Percentiles rank a stretch among this genome's conserved stretches.
phyloP scores from a whole-genome alignment of 345 rosid species.

The Dipteronia dyeriana region DNA sequence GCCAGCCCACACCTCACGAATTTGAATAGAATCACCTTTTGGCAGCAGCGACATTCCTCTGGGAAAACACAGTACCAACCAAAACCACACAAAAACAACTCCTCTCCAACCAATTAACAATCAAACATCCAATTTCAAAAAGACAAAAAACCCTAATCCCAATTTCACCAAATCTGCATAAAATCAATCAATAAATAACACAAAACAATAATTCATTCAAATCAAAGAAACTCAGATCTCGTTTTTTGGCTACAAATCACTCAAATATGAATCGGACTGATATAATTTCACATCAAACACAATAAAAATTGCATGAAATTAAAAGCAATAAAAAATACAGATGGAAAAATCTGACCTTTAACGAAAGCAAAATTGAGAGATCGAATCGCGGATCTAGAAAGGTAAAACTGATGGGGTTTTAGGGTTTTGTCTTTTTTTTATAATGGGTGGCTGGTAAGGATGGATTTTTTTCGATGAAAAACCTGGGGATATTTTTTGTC shows the following conservation, averaged over 20 bases:
- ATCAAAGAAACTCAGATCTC: background rate
- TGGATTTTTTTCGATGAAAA: background rate
- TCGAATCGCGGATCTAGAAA: background rate
- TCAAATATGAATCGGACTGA: slow-evolving; percentile 11
- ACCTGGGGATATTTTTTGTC: background rate
- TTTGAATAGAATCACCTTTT: slow-evolving; percentile 70
- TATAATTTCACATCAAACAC: background rate
- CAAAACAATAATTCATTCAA: background rate
- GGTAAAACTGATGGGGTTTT: background rate
- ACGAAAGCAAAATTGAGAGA: background rate
- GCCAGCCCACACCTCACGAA: slow-evolving; percentile 83
- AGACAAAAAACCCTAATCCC: background rate
- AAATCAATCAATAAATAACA: slow-evolving; percentile 11
- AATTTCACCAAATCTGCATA: slow-evolving; percentile 26
- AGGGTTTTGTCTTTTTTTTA: background rate
- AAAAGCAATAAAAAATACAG: background rate
- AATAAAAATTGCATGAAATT: background rate
- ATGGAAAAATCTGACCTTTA: slow-evolving; percentile 16
- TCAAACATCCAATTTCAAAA: background rate
- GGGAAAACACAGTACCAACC: background rate
- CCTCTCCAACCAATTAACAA: slow-evolving; percentile 6
- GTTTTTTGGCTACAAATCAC: background rate
- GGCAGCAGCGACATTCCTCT: slow-evolving; percentile 66
- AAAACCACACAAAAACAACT: slow-evolving; percentile 7
- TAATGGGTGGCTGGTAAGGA: background rate